Base-by-base conservation (phyloP, 495 filamentous ascomycete species). In the Penicillium subrubescens region DNA sequence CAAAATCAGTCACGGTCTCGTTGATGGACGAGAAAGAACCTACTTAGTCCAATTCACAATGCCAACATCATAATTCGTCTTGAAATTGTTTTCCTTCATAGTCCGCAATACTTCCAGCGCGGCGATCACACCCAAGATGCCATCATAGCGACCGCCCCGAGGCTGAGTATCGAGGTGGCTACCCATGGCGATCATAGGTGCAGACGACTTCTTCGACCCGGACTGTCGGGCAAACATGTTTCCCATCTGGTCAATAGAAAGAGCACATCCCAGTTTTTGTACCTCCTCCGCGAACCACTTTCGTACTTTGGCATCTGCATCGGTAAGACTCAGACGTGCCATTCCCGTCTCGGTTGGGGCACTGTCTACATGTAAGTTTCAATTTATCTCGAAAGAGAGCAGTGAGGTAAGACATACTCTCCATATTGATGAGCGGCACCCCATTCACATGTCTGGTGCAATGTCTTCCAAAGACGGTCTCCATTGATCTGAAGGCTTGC, bases 21-120 rank as follows among this genome's bases (percentile, higher is more conserved):
- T 11, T 19, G 34, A 11, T 39, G 25, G 8, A 29, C 4, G 37
- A 3, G 23, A 43, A 15, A 21, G 8, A 44, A 64, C 73, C 25
- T 57, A 75, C 73, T 92, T 93, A 0, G 90, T 92, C 90, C 90
- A 93, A 66, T 92, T 91, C 0, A 92, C 83, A 5, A 90, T 82
- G 6, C 87, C 89, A 5, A 92, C 76, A 33, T 86, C 85, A 63
- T 83, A 90, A 35, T 86, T 78, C 0, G 90, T 92, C 73, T 85
- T 77, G 19, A 87, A 82, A 14, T 83, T 73, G 55, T 85, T 79
- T n/a, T 92, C 89, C 23, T 85, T 79, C 66, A 94, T 81, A 14
- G 86, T 86, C 41, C 76, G 80, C 35, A 93, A 73, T 71, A 91
- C 88, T 71, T 92, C 89, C 11, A 93, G 73, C 0, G 85, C 90